These are phyloP conservation scores for Gynostemma pentaphyllum DNA, from an alignment of 306 rosid genomes.

Conservation along the genomic window DNA sequence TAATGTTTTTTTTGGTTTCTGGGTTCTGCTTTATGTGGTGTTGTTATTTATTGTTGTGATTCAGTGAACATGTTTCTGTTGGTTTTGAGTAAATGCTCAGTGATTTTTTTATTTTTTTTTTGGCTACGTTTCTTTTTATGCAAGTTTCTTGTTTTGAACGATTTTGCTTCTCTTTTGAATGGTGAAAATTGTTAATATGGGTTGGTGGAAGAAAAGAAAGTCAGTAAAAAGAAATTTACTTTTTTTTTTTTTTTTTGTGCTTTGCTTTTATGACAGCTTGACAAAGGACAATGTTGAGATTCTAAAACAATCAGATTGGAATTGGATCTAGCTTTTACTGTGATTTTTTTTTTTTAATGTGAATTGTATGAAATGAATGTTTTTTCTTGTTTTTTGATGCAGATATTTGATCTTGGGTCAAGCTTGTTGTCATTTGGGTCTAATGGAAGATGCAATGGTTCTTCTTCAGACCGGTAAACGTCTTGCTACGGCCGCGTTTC, in stretches of 20 bases:
- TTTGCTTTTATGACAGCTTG: background rate
- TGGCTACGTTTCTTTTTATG: constrained; percentile 1
- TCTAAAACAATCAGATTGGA: background rate
- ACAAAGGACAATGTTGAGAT: background rate
- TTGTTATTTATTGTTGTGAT: constrained; percentile 13
- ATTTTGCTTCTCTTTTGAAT: background rate
- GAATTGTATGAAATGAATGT: background rate
- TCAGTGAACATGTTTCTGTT: constrained; percentile 13
- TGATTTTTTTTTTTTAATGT: background rate
- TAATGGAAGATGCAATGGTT: constrained; percentile 94
- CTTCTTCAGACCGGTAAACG: constrained; percentile 94
- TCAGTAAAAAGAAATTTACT: too few relatives aligned
- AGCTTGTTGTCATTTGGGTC: constrained; percentile 87
- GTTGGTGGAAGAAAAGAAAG: background rate
- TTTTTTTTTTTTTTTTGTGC: too few relatives aligned
- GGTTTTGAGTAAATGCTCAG: constrained; percentile 35
- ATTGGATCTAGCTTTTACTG: background rate
- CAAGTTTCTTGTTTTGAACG: background rate
- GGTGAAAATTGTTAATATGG: background rate
- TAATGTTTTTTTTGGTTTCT: constrained; percentile 6
- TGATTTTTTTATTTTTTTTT: background rate
- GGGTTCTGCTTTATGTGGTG: constrained; percentile 20
- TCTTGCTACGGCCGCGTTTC: constrained; percentile 77
- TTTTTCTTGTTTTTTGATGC: background rate
- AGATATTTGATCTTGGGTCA: constrained; percentile 82